Base-by-base conservation (phyloP, 306 rosid genomes). In the Ceratonia siliqua region DNA sequence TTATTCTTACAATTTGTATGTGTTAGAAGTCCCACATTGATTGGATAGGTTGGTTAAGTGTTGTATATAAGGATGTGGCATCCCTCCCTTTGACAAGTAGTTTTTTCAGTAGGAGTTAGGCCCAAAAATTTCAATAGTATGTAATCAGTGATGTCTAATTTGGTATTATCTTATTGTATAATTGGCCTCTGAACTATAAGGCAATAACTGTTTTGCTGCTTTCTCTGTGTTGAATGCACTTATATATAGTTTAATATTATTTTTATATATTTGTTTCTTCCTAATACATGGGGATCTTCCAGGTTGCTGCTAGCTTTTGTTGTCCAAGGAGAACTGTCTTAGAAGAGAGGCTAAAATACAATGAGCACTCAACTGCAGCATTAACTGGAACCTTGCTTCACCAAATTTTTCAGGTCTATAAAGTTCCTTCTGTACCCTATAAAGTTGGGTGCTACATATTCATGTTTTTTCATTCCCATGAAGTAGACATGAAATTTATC, bases 301-400 rank as follows among this genome's bases (percentile, higher is more conserved):
- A 94, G 96, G 98, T 94, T 82, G 89, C 97, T 74, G 82, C 78
- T 61, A 90, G 90, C 82, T 89, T 91, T 83, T 76, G 61, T 78
- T 94, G 98, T 78, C 84, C 87, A 1, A 90, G 98, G 86, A 88
- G 96, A 83, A 83, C 94, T 52, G 94, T 94, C 75, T 86, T 91
- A 59, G 96, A 94, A 64, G 98, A 94, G 85, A 91, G 98, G 83
- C 73, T 94, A 72, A 94, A 82, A 81, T 57, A 17, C 83, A 88
- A 75, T 42, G 98, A 94, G 75, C 70, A 91, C 86, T 89, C 97
- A 68, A 80, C 42, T 74, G 78, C 93, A 66, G 97, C 97, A 54
- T 80, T 94, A 71, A 78, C 71, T 76, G 98, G 98, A 78, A 94
- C 95, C 72, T 65, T 94, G 85, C 85, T 94, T 81, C 97, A 94